Conservation (phyloP, 331 rosid genomes). For the Malus hybrid region DNA sequence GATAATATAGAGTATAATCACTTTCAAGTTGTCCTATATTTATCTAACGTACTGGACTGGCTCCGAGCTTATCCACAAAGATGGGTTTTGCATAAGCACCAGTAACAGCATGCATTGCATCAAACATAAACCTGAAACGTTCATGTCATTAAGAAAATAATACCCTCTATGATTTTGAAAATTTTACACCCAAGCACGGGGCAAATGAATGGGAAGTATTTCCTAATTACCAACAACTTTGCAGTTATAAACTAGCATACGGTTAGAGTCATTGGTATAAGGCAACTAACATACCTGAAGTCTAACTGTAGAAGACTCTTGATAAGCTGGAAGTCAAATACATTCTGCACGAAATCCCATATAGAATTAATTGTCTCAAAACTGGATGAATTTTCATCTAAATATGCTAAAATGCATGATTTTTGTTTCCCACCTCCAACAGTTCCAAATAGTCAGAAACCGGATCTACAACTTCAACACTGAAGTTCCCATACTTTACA, state of each 20-base stretch:
- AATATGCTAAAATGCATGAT: neutral
- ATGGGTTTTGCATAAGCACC: conserved; percentile 96
- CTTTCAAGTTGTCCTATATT: neutral
- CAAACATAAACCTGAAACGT: conserved; percentile 63
- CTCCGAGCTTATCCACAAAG: conserved; percentile 88
- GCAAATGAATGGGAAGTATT: neutral
- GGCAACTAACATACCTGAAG: conserved; percentile 48
- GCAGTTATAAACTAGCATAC: neutral
- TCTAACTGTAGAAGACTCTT: conserved; percentile 62
- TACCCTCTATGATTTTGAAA: neutral
- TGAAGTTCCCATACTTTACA: conserved; percentile 62
- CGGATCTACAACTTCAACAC: conserved; percentile 84
- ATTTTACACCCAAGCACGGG: conserved; percentile 7
- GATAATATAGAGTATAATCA: neutral
- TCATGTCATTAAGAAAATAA: conserved; percentile 8
- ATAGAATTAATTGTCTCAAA: conserved; percentile 18
- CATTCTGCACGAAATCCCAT: conserved; percentile 54
- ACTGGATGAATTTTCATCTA: conserved; percentile 2
- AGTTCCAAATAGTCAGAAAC: conserved; percentile 93
- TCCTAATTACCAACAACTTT: neutral
- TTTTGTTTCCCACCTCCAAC: conserved; percentile 57
- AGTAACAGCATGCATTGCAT: conserved; percentile 97
- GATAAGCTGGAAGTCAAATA: conserved; percentile 85
- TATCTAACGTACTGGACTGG: conserved; percentile 48
- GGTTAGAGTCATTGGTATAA: neutral